Percentiles rank a stretch among this genome's conserved stretches.
These are phyloP conservation scores for Salvia miltiorrhiza DNA, from an alignment of 257 asterid species.

Conservation along the genomic window DNA sequence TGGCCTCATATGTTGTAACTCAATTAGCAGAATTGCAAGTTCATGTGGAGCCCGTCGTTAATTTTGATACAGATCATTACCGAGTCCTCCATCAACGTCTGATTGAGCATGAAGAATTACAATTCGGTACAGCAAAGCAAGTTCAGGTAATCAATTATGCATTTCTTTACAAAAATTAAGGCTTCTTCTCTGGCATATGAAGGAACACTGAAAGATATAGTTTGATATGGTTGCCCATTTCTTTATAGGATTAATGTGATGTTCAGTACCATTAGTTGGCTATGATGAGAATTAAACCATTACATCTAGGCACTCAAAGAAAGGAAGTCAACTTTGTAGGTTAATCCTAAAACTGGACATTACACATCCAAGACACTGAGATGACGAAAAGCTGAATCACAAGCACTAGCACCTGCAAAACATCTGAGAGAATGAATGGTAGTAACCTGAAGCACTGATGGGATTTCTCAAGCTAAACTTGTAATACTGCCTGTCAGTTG, in stretches of 20 bases:
- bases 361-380: background rate
- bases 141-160: constrained; percentile 58
- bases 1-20: constrained; percentile 89
- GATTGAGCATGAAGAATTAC: constrained; percentile 87
- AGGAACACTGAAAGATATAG: constrained; percentile 1
- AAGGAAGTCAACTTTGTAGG: background rate
- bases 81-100: constrained; percentile 84
- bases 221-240: constrained; percentile 1
- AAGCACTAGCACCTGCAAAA: background rate
- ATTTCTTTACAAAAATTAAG: background rate
- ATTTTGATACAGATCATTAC: constrained; percentile 80
- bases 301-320: constrained; percentile 2
- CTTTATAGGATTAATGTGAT: background rate
- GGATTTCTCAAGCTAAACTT: background rate
- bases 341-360: background rate
- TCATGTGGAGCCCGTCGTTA: constrained; percentile 86
- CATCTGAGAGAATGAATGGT: background rate
- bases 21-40: constrained; percentile 78
- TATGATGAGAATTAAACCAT: background rate
- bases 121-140: constrained; percentile 69
- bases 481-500: background rate
- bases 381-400: background rate
- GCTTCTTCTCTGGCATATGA: background rate
- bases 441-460: background rate
- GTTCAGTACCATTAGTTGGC: background rate